A percentile compares a stretch with the other conserved stretches of the same genome.
These are phyloP conservation scores for Geotrichum siamense DNA, from an alignment of 1,139 yeast genomes.

Conservation along the genomic window DNA sequence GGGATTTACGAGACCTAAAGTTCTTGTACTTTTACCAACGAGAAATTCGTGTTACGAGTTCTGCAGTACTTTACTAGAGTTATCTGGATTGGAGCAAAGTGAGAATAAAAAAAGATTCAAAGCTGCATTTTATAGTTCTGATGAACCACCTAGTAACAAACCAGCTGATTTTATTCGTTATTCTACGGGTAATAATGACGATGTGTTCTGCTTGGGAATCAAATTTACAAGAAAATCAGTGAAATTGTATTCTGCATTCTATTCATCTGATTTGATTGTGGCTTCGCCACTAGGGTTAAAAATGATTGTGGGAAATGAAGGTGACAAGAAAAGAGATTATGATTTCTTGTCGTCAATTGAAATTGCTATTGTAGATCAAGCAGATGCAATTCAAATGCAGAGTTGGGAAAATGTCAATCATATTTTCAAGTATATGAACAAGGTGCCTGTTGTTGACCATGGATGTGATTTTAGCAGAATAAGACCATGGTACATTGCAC, in stretches of 20 bases:
- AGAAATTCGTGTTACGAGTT: conserved; percentile 69
- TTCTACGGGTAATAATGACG: conserved; percentile 87
- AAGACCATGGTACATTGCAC: conserved; percentile 88
- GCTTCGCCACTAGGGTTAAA: conserved; percentile 92
- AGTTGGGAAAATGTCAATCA: conserved; percentile 78
- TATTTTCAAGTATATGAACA: conserved; percentile 64
- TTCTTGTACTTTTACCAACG: conserved; percentile 75
- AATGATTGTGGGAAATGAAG: conserved; percentile 56
- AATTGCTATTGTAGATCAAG: conserved; percentile 67
- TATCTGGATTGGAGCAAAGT: conserved; percentile 63
- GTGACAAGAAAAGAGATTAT: conserved; percentile 34
- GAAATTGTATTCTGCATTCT: conserved; percentile 77
- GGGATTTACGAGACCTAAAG: conserved; percentile 92
- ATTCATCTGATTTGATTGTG: conserved; percentile 74
- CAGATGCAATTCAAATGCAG: conserved; percentile 86
- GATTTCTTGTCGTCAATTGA: conserved; percentile 90
- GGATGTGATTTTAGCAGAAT: conserved; percentile 90
- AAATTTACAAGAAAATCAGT: conserved; percentile 84
- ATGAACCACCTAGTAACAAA: conserved; percentile 48
- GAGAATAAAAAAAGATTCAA: conserved; percentile 75
- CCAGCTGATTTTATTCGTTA: conserved; percentile 76
- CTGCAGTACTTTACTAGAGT: conserved; percentile 52
- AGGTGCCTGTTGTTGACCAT: conserved; percentile 67
- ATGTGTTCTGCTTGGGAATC: conserved; percentile 81
- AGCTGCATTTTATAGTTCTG: conserved; percentile 55